Base-by-base conservation (phyloP, 495 filamentous ascomycete species). In the Penicillium chermesinum region DNA sequence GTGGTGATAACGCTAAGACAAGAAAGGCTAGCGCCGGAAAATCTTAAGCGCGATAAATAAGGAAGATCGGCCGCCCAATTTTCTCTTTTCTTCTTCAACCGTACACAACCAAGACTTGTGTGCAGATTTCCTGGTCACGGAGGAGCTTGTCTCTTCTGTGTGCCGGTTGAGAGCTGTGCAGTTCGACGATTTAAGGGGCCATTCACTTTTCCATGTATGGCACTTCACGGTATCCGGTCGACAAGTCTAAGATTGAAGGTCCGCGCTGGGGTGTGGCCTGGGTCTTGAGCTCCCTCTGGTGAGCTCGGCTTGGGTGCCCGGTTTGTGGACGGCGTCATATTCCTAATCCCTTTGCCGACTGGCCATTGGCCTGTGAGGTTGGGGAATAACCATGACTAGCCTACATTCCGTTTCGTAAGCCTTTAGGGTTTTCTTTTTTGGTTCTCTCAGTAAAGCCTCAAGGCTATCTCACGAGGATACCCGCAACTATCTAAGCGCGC, bases 141-240 rank as follows among this genome's bases (percentile, higher is more conserved):
- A 39, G 44, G 66, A 30, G 25, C 25, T 72, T 71, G 64, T 66
- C 67, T 63, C 53, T 65, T 48, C 57, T 69, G 76, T 78, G 79
- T 69, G 70, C 70, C 80, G 82, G 86, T 91, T 71, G 86, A 87
- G 74, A 73, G 70, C 77, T 85, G 82, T 74, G 76, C 87, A 91
- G 84, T 79, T 89, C 86, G 86, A 85, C 86, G 76, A 76, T 69
- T 61, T 67, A 88, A 78, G 88, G 89, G 91, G 87, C 83, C 87
- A 87, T 75, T 69, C 62, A 57, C 57, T 59, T 64, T 61, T 54
- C 65, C 60, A 49, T 69, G 63, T 67, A 78, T 89, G 83, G 80
- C 88, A 85, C 85, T 79, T 59, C 59, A 84, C 47, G 53, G 84
- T 89, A 76, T 88, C 89, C 85, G 76, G 83, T 87, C 86, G 87